These are phyloP conservation scores for Citropsis articulata DNA, from an alignment of 345 rosid species.

Conservation along the genomic window DNA sequence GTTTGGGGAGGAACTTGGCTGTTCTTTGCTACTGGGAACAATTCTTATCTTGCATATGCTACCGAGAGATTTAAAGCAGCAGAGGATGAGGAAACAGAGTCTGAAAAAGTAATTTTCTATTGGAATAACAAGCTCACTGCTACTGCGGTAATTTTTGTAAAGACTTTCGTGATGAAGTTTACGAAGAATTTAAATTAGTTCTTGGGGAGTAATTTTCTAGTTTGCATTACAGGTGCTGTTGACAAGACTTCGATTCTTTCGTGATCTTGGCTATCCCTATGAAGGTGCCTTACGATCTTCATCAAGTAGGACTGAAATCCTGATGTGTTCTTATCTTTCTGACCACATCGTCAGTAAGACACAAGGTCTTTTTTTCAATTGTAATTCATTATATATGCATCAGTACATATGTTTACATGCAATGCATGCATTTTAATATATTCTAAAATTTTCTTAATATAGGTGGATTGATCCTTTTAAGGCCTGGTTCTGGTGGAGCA, in stretches of 20 bases:
- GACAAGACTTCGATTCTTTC: constrained; percentile 45
- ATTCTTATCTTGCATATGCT: constrained; percentile 44
- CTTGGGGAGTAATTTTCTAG: background rate
- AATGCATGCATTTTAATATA: background rate
- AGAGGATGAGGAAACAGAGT: constrained; percentile 26
- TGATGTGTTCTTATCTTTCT: constrained; percentile 49
- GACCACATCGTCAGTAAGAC: constrained; percentile 30
- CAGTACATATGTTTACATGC: background rate
- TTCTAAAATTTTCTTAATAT: constrained; percentile 1
- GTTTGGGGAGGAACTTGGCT: constrained; percentile 68
- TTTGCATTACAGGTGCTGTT: constrained; percentile 42
- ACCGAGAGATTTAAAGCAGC: constrained; percentile 36
- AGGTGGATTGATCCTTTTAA: constrained; percentile 58
- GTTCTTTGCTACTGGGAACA: constrained; percentile 54
- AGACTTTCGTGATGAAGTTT: background rate
- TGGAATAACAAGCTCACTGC: constrained; percentile 66
- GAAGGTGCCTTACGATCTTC: constrained; percentile 33
- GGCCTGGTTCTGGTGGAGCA: constrained; percentile 29
- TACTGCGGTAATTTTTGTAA: constrained; percentile 33
- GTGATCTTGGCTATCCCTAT: constrained; percentile 49
- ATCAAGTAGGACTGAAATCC: constrained; percentile 26
- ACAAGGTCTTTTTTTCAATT: constrained; percentile 27
- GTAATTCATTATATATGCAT: background rate
- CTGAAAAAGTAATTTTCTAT: constrained; percentile 43
- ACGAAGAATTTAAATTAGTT: background rate